Percentiles rank a stretch among this genome's conserved stretches.
phyloP scores from a whole-genome alignment of 805 yeast species.

The Saturnispora quitensis region DNA sequence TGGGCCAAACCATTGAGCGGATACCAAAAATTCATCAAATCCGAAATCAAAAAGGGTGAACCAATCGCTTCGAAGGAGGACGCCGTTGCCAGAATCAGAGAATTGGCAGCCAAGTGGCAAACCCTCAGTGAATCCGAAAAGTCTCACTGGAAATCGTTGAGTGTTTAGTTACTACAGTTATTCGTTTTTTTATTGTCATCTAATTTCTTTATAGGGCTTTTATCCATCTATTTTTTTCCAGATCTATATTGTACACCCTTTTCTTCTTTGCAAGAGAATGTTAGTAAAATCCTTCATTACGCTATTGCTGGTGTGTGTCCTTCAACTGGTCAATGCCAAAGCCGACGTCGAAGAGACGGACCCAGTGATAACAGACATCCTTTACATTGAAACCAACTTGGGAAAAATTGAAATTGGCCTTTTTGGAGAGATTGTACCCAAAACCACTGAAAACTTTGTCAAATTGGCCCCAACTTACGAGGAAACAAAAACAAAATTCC shows the following conservation, averaged over 20 bases:
- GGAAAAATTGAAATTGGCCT: conserved; percentile 50
- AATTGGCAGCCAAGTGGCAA: conserved; percentile 18
- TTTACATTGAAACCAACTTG: conserved; percentile 28
- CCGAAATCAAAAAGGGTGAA: conserved; percentile 10
- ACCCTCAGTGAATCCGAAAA: conserved; percentile 18
- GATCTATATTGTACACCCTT: neutral
- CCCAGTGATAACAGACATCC: conserved; percentile 41
- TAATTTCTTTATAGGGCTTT: neutral
- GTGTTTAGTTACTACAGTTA: neutral
- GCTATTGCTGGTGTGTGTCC: neutral
- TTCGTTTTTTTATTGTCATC: neutral
- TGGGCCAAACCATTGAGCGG: conserved; percentile 17
- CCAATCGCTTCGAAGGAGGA: conserved; percentile 12
- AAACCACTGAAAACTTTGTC: conserved; percentile 52
- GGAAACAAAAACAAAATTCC: conserved; percentile 46
- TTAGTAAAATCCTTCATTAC: neutral
- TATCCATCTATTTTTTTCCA: neutral
- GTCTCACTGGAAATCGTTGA: conserved; percentile 13
- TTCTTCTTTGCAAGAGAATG: neutral
- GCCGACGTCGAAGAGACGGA: conserved; percentile 23
- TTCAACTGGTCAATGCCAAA: neutral
- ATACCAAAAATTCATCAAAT: conserved; percentile 18
- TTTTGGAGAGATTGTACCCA: conserved; percentile 59
- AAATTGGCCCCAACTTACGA: conserved; percentile 44
- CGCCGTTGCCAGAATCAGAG: conserved; percentile 14